Conservation (phyloP, 2,329 filamentous ascomycete species). For the Penicillium sp. region DNA sequence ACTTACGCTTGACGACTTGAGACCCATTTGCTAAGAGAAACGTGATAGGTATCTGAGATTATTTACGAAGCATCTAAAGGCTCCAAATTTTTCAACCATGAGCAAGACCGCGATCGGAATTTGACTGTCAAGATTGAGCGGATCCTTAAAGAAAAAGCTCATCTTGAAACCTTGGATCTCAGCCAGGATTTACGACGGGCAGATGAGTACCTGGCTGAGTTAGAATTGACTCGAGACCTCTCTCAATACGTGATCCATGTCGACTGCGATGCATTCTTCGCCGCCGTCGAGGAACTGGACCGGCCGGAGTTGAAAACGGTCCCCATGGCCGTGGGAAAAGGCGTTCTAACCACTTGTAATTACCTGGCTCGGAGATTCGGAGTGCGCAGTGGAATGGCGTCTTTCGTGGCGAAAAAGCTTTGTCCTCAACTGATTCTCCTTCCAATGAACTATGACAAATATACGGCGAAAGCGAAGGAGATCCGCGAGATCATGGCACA, state of each 20-base stretch:
- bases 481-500: constrained; percentile 76
- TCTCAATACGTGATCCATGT: constrained; percentile 85
- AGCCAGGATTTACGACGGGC: constrained; percentile 71
- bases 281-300: constrained; percentile 84
- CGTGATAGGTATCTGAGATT: constrained; percentile 77
- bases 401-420: constrained; percentile 91
- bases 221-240: constrained; percentile 77
- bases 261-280: constrained; percentile 97
- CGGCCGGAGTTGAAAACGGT: constrained; percentile 80
- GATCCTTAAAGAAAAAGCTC: constrained; percentile 72
- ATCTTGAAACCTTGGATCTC: constrained; percentile 74
- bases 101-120: constrained; percentile 76
- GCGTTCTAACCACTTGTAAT: constrained; percentile 73
- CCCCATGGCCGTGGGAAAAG: constrained; percentile 86
- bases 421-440: constrained; percentile 83
- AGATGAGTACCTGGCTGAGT: constrained; percentile 75
- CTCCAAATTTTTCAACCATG: constrained; percentile 92
- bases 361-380: constrained; percentile 89
- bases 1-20: background rate
- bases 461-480: constrained; percentile 84
- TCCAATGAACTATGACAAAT: constrained; percentile 86
- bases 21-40: background rate
- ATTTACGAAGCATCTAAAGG: constrained; percentile 97
- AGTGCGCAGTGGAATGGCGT: constrained; percentile 91
- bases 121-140: constrained; percentile 83